Evolutionary conservation across 371 early-diverging fungal genomes (phyloP).

Genomic region (Phascolomyces articulosus): DNA sequence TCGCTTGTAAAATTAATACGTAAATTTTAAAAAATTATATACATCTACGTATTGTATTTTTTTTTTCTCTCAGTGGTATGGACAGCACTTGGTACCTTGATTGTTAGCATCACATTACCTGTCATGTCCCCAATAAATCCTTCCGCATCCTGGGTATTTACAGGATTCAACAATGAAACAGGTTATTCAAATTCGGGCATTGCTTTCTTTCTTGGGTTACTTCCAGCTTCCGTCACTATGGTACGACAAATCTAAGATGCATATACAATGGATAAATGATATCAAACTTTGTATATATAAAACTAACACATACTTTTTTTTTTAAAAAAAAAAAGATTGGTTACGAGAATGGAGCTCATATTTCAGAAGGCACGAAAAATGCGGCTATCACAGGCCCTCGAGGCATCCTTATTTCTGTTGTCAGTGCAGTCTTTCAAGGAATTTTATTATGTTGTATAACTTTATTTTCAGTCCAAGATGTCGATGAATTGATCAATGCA

Average conservation of each 20-base stretch:
- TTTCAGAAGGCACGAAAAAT: conserved; percentile 47
- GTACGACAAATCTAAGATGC: too few relatives aligned
- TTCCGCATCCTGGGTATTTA: conserved; percentile 41
- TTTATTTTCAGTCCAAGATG: conserved; percentile 46
- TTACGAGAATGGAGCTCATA: conserved; percentile 45
- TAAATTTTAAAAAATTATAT: too few relatives aligned
- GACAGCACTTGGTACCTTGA: conserved; percentile 34
- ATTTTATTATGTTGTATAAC: conserved; percentile 34
- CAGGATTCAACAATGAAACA: conserved; percentile 38
- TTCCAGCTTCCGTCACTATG: conserved; percentile 42
- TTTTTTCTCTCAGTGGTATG: conserved; percentile 22
- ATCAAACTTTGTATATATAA: too few relatives aligned
- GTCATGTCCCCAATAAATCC: conserved; percentile 41
- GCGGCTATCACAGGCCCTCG: conserved; percentile 46
- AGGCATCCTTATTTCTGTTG: conserved; percentile 43
- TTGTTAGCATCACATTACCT: conserved; percentile 35
- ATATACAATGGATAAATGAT: too few relatives aligned
- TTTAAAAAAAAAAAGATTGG: conserved; percentile 23
- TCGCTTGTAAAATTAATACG: neutral
- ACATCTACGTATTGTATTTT: too few relatives aligned
- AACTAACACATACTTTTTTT: neutral
- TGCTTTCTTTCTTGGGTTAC: conserved; percentile 43
- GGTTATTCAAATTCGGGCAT: conserved; percentile 34
- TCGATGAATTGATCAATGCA: conserved; percentile 24
- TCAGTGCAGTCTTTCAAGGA: conserved; percentile 38